Conservation (phyloP, 208 protist genomes). For the Herpetomonas samuelpessoai region DNA sequence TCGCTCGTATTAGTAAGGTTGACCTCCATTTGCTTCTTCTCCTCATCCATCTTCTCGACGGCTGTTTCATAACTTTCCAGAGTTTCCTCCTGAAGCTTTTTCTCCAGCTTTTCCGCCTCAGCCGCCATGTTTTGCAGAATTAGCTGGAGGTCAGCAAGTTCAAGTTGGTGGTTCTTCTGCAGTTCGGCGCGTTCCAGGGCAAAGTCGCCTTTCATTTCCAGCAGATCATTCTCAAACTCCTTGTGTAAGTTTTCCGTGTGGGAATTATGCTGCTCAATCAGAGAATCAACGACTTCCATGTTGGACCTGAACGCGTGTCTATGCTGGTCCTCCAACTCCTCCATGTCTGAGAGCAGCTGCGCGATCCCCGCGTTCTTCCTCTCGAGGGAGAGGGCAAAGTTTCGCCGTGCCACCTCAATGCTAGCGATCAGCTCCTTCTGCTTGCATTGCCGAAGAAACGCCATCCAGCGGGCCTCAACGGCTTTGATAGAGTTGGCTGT, state of each 20-base stretch:
- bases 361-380: conserved; percentile 92
- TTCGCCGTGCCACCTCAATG: conserved; percentile 88
- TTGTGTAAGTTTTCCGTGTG: conserved; percentile 76
- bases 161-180: conserved; percentile 67
- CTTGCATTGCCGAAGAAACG: conserved; percentile 92
- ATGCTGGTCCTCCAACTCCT: conserved; percentile 94
- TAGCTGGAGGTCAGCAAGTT: conserved; percentile 80
- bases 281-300: conserved; percentile 85
- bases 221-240: conserved; percentile 91
- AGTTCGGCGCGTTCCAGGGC: conserved; percentile 88
- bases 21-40: conserved; percentile 87
- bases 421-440: conserved; percentile 88
- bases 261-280: conserved; percentile 89
- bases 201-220: conserved; percentile 91
- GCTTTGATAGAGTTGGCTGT: conserved; percentile 29
- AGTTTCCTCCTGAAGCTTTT: conserved; percentile 83
- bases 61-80: conserved; percentile 88
- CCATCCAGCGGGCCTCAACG: conserved; percentile 89
- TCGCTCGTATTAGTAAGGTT: conserved; percentile 72
- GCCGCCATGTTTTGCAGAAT: conserved; percentile 90
- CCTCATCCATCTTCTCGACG: conserved; percentile 90
- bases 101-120: conserved; percentile 87
- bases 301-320: conserved; percentile 87
- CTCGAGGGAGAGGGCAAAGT: conserved; percentile 91
- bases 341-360: conserved; percentile 86